Conservation (phyloP, 495 filamentous ascomycete species). For the Xylaria curta region DNA sequence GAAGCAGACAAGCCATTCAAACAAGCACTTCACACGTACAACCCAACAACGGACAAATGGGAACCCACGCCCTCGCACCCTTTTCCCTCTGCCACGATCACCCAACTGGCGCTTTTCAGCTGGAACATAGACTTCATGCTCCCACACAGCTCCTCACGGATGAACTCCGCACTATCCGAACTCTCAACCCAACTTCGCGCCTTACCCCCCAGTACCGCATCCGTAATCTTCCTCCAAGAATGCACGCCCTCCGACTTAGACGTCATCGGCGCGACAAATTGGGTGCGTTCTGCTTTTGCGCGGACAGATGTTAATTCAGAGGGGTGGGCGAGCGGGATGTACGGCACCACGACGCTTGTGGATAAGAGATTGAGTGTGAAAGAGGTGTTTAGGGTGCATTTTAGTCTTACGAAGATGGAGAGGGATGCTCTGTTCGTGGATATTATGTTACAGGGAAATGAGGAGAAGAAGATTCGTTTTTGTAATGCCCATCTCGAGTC, state of each 20-base stretch:
- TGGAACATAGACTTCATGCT: slow-evolving; percentile 63
- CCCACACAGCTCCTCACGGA: slow-evolving; percentile 44
- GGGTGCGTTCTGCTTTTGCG: slow-evolving; percentile 53
- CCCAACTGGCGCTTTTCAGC: slow-evolving; percentile 33
- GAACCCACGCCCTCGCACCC: not conserved
- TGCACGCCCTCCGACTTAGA: slow-evolving; percentile 51
- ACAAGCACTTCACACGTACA: slow-evolving; percentile 28
- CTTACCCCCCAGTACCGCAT: slow-evolving; percentile 26
- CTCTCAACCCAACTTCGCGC: slow-evolving; percentile 37
- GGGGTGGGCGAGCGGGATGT: slow-evolving; percentile 43
- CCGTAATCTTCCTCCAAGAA: slow-evolving; percentile 60
- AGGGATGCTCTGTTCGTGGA: slow-evolving; percentile 62
- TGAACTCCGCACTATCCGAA: slow-evolving; percentile 50
- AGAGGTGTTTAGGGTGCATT: slow-evolving; percentile 55
- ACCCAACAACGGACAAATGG: slow-evolving; percentile 26
- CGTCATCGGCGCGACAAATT: slow-evolving; percentile 44
- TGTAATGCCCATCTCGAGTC: slow-evolving; percentile 64
- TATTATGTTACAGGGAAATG: slow-evolving; percentile 19
- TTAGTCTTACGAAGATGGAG: slow-evolving; percentile 48
- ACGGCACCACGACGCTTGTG: slow-evolving; percentile 60
- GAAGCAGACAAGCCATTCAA: slow-evolving; percentile 28
- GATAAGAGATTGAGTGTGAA: slow-evolving; percentile 48
- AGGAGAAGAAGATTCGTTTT: slow-evolving; percentile 44
- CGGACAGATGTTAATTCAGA: slow-evolving; percentile 51
- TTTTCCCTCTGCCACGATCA: not conserved